Conservation (phyloP, 2,329 filamentous ascomycete species). For the Cryphonectria carpinicola region DNA sequence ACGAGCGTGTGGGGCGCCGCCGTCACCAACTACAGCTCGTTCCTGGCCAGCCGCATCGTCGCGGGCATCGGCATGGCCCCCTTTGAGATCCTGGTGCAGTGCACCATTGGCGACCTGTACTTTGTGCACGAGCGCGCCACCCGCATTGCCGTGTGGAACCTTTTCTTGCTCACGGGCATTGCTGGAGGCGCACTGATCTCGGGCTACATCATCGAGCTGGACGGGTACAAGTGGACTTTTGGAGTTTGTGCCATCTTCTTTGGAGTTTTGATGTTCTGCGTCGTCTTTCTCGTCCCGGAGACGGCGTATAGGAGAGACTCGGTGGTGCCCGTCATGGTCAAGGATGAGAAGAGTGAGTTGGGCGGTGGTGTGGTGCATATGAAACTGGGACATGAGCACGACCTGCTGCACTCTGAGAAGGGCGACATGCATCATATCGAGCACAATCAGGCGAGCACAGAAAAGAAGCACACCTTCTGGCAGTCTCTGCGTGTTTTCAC, state of each 20-base stretch:
- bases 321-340: slow-evolving; percentile 28
- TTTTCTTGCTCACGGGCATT: slow-evolving; percentile 46
- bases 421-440: slow-evolving; percentile 28
- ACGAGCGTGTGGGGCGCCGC: slow-evolving; percentile 53
- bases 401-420: slow-evolving; percentile 23
- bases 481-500: slow-evolving; percentile 41
- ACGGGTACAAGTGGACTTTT: slow-evolving; percentile 51
- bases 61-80: slow-evolving; percentile 54
- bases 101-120: slow-evolving; percentile 52
- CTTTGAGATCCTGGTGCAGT: slow-evolving; percentile 56
- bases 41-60: slow-evolving; percentile 51
- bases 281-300: slow-evolving; percentile 55
- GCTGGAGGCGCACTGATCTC: slow-evolving; percentile 46
- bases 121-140: slow-evolving; percentile 51
- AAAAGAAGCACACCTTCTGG: slow-evolving; percentile 40
- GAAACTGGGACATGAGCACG: slow-evolving; percentile 32
- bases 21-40: slow-evolving; percentile 47
- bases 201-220: slow-evolving; percentile 45
- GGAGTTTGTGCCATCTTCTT: slow-evolving; percentile 52
- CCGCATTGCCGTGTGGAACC: slow-evolving; percentile 46
- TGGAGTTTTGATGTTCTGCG: slow-evolving; percentile 46
- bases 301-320: slow-evolving; percentile 49
- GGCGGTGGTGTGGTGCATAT: slow-evolving; percentile 21
- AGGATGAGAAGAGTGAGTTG: slow-evolving; percentile 4
- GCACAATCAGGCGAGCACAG: slow-evolving; percentile 29